Evolutionary conservation across 805 yeast genomes (phyloP), one percentile per base, ranked within the genome.

Genomic region (Lipomyces yamadae): DNA sequence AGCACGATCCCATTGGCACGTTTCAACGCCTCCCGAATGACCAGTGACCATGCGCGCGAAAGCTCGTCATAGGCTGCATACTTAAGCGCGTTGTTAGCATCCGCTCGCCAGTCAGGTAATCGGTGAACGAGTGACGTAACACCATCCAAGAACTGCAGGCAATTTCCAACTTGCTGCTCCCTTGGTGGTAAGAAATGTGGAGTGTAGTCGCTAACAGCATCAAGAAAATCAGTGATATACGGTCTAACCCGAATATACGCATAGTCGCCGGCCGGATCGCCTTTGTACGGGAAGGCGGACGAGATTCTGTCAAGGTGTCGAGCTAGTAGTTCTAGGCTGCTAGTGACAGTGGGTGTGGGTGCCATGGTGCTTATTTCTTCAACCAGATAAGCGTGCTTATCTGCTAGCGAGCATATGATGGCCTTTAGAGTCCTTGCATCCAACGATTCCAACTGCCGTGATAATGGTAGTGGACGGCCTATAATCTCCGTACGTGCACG

Each of bases 161-260:
- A 83, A 58, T 81, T 81, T 33, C 83, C 75, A 18, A 85, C 78
- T 72, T 85, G 85, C 32, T 80, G 68, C 73, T 88, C 91, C 61
- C 84, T 81, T 2, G 94, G 94, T 29, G 95, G 92, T 67, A 91
- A 79, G 72, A 88, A 88, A 72, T 84, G 85, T 65, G 88, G 80
- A 4, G 90, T 87, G 75, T 88, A 91, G 76, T 91, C 97, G 18
- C 90, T 85, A 62, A 92, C 79, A 30, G 91, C 86, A 68, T 82
- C 81, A 67, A 90, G 83, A 72, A 91, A 90, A 71, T 89, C 95
- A 66, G 84, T 84, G 68, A 90, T 83, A 65, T 81, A 78, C 5
- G 89, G 85, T 73, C 89, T 86, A 48, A 92, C 90, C 64, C 97
- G 81, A 65, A 89, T 78, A 75, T 86, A 91, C 3, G 93, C 86